A percentile compares a stretch with the other conserved stretches of the same genome.
phyloP scores from a whole-genome alignment of 2,329 filamentous ascomycete genomes.

The Cordyceps cateniannulata region DNA sequence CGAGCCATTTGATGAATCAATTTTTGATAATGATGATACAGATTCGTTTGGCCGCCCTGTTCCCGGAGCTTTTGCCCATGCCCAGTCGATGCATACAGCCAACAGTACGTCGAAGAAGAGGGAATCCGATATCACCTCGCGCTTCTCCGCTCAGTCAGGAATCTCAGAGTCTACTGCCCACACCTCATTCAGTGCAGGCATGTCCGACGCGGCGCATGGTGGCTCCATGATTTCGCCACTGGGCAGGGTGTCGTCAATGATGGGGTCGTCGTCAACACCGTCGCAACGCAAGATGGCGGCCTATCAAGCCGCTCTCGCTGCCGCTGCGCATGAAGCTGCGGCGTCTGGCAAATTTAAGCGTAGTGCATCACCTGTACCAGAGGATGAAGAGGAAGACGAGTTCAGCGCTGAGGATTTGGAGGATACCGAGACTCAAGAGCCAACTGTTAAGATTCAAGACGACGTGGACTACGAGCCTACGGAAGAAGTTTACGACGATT shows the following conservation, averaged over 20 bases:
- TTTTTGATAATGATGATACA: conserved; percentile 64
- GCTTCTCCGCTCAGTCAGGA: conserved; percentile 37
- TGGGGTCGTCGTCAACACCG: not conserved
- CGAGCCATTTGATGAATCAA: conserved; percentile 61
- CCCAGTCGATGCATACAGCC: conserved; percentile 39
- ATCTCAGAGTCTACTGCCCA: conserved; percentile 43
- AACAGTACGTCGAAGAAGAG: conserved; percentile 29
- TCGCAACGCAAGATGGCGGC: conserved; percentile 40
- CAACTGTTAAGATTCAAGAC: conserved; percentile 48
- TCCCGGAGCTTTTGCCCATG: conserved; percentile 50
- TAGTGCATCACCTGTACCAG: conserved; percentile 38
- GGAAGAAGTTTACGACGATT: conserved; percentile 41
- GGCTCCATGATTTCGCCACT: conserved; percentile 9
- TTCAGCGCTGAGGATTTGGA: conserved; percentile 4
- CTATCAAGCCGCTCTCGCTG: conserved; percentile 79
- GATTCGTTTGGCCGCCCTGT: conserved; percentile 56
- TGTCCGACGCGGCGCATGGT: conserved; percentile 14
- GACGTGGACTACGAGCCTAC: conserved; percentile 40
- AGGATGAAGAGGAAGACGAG: conserved; percentile 18
- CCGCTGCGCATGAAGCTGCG: conserved; percentile 71
- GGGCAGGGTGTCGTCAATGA: not conserved
- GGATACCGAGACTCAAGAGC: conserved; percentile 21
- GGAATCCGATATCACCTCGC: conserved; percentile 41
- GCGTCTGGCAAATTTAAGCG: conserved; percentile 69
- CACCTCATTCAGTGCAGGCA: conserved; percentile 40